A percentile compares a stretch with the other conserved stretches of the same genome.
These are phyloP conservation scores for Prosopis cineraria DNA, from an alignment of 306 rosid species.

Conservation along the genomic window DNA sequence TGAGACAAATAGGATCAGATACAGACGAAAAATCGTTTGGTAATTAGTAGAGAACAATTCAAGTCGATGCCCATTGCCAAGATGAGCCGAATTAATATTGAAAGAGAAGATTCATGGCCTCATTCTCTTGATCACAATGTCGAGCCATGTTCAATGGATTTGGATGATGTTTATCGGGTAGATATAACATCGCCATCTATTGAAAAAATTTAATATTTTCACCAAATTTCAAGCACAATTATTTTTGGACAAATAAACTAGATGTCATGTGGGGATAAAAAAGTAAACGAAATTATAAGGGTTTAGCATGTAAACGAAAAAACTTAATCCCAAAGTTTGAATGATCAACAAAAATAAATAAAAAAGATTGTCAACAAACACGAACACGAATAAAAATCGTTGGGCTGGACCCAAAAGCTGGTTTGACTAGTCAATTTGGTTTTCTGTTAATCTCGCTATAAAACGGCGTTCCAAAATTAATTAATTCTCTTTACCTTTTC, in stretches of 20 bases:
- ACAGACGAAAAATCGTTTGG: neutral
- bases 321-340: neutral
- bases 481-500: too few relatives aligned
- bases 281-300: neutral
- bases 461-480: too few relatives aligned
- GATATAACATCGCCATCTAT: slow-evolving; percentile 20
- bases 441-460: too few relatives aligned
- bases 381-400: too few relatives aligned
- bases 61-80: neutral
- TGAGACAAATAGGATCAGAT: neutral
- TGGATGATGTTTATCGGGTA: neutral
- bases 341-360: too few relatives aligned
- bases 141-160: slow-evolving; percentile 38
- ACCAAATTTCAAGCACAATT: neutral
- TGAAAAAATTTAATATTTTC: too few relatives aligned
- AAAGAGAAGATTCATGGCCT: slow-evolving; percentile 21
- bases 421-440: too few relatives aligned
- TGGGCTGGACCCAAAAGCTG: too few relatives aligned
- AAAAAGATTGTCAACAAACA: too few relatives aligned
- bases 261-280: too few relatives aligned
- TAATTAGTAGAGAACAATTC: neutral
- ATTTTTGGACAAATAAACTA: neutral
- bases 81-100: neutral
- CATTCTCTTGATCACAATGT: neutral
- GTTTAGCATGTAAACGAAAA: neutral